phyloP scores from a whole-genome alignment of 164 flowering plant genomes.

The Macadamia tetraphylla region DNA sequence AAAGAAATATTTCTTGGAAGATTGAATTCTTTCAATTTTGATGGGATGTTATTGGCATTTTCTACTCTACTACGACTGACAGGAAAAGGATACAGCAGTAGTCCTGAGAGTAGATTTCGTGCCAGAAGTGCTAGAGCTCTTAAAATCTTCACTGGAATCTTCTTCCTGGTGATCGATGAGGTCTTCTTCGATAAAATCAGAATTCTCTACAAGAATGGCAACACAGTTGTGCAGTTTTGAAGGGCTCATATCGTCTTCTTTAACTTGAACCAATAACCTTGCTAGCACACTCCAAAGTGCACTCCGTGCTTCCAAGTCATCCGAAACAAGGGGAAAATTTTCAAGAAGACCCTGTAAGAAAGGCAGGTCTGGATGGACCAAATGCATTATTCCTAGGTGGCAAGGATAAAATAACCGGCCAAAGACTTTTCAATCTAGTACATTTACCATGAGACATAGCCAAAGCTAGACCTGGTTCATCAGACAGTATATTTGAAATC shows the following conservation, averaged over 20 bases:
- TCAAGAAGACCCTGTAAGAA: slow-evolving; percentile 72
- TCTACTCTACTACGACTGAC: not conserved
- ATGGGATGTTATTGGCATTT: not conserved
- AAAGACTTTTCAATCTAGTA: not conserved
- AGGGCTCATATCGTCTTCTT: slow-evolving; percentile 40
- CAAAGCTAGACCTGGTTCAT: slow-evolving; percentile 41
- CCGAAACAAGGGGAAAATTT: slow-evolving; percentile 60
- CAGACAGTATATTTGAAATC: slow-evolving; percentile 76
- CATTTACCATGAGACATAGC: slow-evolving; percentile 61
- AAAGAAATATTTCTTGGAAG: too few species aligned
- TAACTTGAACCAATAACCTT: slow-evolving; percentile 41
- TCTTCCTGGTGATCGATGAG: slow-evolving; percentile 48
- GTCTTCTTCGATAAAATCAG: slow-evolving; percentile 69
- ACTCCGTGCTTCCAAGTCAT: slow-evolving; percentile 68
- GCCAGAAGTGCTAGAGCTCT: slow-evolving; percentile 12
- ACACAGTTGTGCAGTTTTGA: slow-evolving; percentile 38
- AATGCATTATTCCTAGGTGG: slow-evolving; percentile 15
- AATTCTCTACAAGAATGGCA: slow-evolving; percentile 40
- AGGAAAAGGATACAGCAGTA: slow-evolving; percentile 60
- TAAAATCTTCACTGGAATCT: slow-evolving; percentile 20
- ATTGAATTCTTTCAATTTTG: not conserved
- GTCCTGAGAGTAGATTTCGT: slow-evolving; percentile 26
- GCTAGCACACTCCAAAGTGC: slow-evolving; percentile 82
- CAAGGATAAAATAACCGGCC: not conserved
- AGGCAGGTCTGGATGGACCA: slow-evolving; percentile 43